Evolutionary conservation across 2,329 filamentous ascomycete genomes (phyloP), one percentile per base, ranked within the genome.

Genomic region (Apiospora sp.): DNA sequence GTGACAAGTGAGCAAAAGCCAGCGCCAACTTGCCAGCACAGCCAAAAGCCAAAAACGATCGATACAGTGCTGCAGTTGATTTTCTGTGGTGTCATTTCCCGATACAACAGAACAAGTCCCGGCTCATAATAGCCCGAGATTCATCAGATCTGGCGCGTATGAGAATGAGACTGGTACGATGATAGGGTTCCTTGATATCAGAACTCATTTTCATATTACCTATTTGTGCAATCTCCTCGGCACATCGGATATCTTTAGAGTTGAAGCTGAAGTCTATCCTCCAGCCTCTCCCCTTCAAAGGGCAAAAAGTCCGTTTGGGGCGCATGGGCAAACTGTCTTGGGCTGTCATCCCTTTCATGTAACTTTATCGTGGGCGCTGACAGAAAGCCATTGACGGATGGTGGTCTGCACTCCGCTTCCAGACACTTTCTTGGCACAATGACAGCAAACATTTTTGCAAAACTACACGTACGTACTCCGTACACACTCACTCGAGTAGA

Each of bases 271-370:
- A 64, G 58, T 22, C 58, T 58, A 58, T 58, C 37, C 37, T 41
- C 37, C 37, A 41, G 34, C 19, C 34, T 22, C 34, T 8, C 34
- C 19, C 1, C 8, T 10, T 7, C 8, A 12, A n/a, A 7, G 16
- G 8, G 14, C 27, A 8, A 30, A 27, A 13, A 14, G 19, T 16
- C 34, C 13, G 58, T 64, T 64, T 41, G 58, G 34, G 51, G 54
- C 54, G 54, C 54, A 37, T 61, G 54, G 58, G 34, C 58, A 34
- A 41, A 64, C 34, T 64, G 58, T 64, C 34, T 64, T 41, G 58
- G 58, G 34, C 58, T 64, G 58, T 64, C 58, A 64, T 64, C 58
- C 58, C 58, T 64, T 64, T 64, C 58, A 64, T 64, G 58, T 64
- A 64, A 64, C 58, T 64, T 30, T 64, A 64, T 64, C 34, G 19